These are phyloP conservation scores for Termitomyces sp. DNA, from an alignment of 768 basidiomycete species.

Conservation along the genomic window DNA sequence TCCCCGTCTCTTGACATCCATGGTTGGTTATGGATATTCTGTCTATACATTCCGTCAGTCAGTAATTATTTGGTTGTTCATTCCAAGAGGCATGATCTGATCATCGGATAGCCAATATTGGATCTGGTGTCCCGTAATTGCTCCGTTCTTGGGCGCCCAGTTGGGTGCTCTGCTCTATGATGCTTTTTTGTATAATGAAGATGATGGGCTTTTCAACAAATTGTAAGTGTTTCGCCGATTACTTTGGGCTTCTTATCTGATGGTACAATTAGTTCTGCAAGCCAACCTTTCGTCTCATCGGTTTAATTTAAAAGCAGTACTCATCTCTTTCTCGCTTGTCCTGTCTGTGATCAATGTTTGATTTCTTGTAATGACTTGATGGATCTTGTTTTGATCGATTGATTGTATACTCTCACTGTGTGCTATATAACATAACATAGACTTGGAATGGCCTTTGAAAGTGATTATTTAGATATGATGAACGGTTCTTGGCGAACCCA, in stretches of 20 bases:
- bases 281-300: neutral
- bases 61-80: conserved; percentile 14
- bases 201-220: conserved; percentile 44
- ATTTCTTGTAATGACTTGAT: too few relatives aligned
- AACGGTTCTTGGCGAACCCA: neutral
- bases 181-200: conserved; percentile 50
- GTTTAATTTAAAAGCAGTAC: neutral
- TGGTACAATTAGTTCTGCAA: neutral
- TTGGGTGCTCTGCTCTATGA: conserved; percentile 56
- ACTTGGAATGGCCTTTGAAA: neutral
- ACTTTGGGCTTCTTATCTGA: neutral
- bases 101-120: conserved; percentile 52
- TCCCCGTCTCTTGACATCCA: conserved; percentile 53
- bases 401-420: neutral
- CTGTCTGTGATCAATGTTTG: neutral
- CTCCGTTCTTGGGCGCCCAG: conserved; percentile 57
- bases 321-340: neutral
- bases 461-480: neutral
- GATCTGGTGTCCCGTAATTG: conserved; percentile 69
- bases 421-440: neutral
- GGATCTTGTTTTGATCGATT: neutral
- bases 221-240: conserved; percentile 27
- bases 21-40: conserved; percentile 59
- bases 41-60: conserved; percentile 38
- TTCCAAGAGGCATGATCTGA: neutral